Conservation (phyloP, 257 asterid species). For the Linaria vulgaris region DNA sequence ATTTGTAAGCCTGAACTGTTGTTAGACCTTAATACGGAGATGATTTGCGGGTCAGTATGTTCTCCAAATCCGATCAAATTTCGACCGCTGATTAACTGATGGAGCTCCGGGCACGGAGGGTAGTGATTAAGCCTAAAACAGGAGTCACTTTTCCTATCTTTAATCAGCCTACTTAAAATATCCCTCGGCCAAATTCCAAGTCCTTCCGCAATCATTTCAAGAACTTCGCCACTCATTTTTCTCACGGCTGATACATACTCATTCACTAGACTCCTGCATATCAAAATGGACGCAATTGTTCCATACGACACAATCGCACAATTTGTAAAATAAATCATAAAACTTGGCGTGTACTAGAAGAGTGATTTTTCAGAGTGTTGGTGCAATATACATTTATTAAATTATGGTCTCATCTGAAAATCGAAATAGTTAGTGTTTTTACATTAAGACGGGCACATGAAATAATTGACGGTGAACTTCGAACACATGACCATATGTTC, state of each 20-base stretch:
- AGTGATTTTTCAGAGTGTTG: too few relatives aligned
- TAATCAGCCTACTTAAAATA: constrained; percentile 32
- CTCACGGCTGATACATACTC: constrained; percentile 36
- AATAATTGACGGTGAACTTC: too few relatives aligned
- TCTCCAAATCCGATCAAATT: constrained; percentile 54
- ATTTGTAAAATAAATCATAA: too few relatives aligned
- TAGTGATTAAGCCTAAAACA: constrained; percentile 52
- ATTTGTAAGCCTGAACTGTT: constrained; percentile 44
- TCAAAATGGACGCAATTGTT: too few relatives aligned
- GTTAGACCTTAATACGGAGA: constrained; percentile 44
- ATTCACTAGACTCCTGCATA: constrained; percentile 37
- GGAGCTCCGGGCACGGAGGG: constrained; percentile 42
- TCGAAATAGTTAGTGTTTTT: too few relatives aligned
- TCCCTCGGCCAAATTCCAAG: constrained; percentile 21
- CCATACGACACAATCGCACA: too few relatives aligned
- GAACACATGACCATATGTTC: too few relatives aligned
- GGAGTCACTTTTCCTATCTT: constrained; percentile 42
- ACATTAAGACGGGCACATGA: too few relatives aligned
- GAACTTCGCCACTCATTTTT: constrained; percentile 37
- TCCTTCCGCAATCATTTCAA: constrained; percentile 53
- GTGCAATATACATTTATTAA: too few relatives aligned
- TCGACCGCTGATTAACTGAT: constrained; percentile 34
- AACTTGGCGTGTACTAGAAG: too few relatives aligned
- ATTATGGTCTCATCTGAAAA: too few relatives aligned
- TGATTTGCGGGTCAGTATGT: constrained; percentile 52